These are phyloP conservation scores for Penicillium freii DNA, from an alignment of 2,329 filamentous ascomycete species.

Conservation along the genomic window DNA sequence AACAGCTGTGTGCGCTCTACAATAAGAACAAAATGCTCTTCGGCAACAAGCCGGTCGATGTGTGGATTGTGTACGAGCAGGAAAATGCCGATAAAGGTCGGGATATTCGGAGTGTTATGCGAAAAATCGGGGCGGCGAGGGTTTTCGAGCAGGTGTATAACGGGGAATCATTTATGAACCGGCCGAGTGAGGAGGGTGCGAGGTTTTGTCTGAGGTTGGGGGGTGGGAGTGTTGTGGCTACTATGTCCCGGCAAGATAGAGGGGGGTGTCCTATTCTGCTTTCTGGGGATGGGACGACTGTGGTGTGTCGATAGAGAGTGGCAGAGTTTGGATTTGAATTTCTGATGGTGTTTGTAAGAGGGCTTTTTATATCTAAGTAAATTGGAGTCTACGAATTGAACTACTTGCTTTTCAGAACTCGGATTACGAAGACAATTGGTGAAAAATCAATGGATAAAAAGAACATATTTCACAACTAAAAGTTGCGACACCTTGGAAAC, in stretches of 20 bases:
- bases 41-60: background rate
- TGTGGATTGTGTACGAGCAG: constrained; percentile 3
- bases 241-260: background rate
- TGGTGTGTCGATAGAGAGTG: background rate
- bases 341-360: background rate
- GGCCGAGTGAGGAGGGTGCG: background rate
- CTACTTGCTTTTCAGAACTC: background rate
- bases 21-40: background rate
- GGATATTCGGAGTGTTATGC: background rate
- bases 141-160: background rate
- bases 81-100: background rate
- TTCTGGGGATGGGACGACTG: background rate
- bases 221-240: background rate
- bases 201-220: background rate
- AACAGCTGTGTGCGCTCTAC: background rate
- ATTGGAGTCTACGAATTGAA: background rate
- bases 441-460: background rate
- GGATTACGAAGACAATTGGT: background rate
- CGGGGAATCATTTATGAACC: background rate
- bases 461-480: background rate
- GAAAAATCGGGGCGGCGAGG: background rate
- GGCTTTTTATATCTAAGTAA: background rate
- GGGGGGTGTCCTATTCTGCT: background rate
- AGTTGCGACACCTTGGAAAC: background rate
- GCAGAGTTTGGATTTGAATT: background rate